phyloP scores from a whole-genome alignment of 345 rosid species.

The Durio zibethinus region DNA sequence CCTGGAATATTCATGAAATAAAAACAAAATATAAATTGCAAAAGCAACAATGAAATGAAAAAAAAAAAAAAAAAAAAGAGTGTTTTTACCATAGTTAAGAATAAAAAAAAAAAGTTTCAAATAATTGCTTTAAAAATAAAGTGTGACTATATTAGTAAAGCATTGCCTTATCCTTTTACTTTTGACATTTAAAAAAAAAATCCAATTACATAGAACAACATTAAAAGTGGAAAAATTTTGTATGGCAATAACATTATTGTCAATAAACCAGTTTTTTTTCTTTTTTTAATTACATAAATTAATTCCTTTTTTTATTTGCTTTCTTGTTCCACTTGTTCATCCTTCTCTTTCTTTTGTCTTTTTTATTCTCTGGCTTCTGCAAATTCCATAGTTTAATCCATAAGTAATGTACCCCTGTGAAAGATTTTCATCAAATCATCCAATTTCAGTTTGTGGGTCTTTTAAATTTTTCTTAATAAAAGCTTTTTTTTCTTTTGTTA shows the following conservation, averaged over 20 bases:
- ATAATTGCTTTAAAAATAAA: no score
- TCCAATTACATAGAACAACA: not conserved
- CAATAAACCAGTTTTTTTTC: not conserved
- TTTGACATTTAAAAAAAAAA: no score
- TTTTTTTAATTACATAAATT: not conserved
- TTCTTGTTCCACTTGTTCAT: slow-evolving; percentile 5
- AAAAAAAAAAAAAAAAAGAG: no score
- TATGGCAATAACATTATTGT: not conserved
- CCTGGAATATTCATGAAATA: no score
- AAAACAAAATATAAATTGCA: no score
- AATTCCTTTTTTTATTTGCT: not conserved
- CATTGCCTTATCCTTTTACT: no score
- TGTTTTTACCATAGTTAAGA: no score
- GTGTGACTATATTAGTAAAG: no score
- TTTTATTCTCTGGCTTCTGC: not conserved
- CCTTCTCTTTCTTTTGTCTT: not conserved
- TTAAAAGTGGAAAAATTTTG: not conserved
- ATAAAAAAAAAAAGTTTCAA: no score
- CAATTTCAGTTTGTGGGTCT: slow-evolving; percentile 17
- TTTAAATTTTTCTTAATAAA: not conserved
- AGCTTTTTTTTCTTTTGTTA: not conserved
- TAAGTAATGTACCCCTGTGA: not conserved
- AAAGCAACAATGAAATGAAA: no score
- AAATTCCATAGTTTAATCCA: not conserved
- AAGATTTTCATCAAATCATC: not conserved